Evolutionary conservation across 2,329 filamentous ascomycete genomes (phyloP).

Genomic region (Alternaria sp.): DNA sequence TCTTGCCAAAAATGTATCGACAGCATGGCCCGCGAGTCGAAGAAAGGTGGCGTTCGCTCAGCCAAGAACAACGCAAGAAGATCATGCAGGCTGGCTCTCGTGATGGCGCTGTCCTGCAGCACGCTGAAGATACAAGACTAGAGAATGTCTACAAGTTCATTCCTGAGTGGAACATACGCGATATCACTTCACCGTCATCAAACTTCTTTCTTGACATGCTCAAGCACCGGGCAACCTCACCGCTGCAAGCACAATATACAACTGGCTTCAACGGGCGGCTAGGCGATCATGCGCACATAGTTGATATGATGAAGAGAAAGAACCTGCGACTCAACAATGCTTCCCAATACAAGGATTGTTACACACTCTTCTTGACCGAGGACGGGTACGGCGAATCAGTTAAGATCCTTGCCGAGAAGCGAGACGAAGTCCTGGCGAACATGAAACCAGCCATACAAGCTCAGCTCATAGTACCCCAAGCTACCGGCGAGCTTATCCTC

Average conservation of each 20-base stretch:
- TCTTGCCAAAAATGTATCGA: slow-evolving; percentile 53
- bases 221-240: slow-evolving; percentile 49
- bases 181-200: slow-evolving; percentile 50
- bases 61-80: slow-evolving; percentile 44
- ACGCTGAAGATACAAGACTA: slow-evolving; percentile 48
- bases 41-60: slow-evolving; percentile 54
- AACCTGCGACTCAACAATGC: slow-evolving; percentile 44
- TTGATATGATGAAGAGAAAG: slow-evolving; percentile 46
- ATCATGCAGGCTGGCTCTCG: slow-evolving; percentile 49
- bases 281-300: slow-evolving; percentile 53
- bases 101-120: slow-evolving; percentile 49
- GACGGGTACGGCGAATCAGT: slow-evolving; percentile 52
- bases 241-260: slow-evolving; percentile 19
- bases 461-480: slow-evolving; percentile 32
- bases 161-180: slow-evolving; percentile 58
- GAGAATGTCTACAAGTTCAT: slow-evolving; percentile 54
- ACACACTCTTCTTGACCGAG: slow-evolving; percentile 51
- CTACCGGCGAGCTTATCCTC: slow-evolving; percentile 49
- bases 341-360: slow-evolving; percentile 42
- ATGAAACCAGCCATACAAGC: slow-evolving; percentile 30
- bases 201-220: slow-evolving; percentile 52
- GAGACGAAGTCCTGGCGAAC: slow-evolving; percentile 28
- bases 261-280: slow-evolving; percentile 40
- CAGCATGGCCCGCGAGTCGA: slow-evolving; percentile 50
- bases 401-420: slow-evolving; percentile 29